Base-by-base conservation (phyloP, 2,329 filamentous ascomycete species). In the Fusarium goolgardi region DNA sequence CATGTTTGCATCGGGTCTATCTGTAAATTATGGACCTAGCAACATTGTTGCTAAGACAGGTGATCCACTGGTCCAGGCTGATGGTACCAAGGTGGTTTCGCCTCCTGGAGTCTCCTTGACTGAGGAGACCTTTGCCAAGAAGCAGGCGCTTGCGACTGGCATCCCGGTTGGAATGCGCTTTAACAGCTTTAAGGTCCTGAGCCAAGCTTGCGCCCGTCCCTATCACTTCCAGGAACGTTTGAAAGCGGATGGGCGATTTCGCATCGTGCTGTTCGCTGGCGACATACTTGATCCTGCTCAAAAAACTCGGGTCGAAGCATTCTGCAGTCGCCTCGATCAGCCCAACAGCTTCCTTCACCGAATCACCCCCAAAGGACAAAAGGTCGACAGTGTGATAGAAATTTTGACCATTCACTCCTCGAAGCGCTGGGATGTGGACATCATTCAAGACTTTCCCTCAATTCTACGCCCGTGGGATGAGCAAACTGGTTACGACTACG, bases 391-490 rank as follows among this genome's bases (percentile, higher is more conserved):
- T 16, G 21, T 54, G 6, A 25, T 54, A 2, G 51, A 29, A 12
- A 78, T 91, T 0, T 73, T 91, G 3, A 86, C 88, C 0, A 77
- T 90, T 0, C 90, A 92, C 73, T 81, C 82, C 2, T 80, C 86
- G 0, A 81, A 81, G 25, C 79, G 88, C 47, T 74, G 69, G 0
- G 79, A 84, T 0, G 78, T 85, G 0, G 84, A 86, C 47, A 72
- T 88, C 0, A 9, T 75, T 84, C 20, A 83, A 85, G 47, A 51
- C 55, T 81, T 88, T 27, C 85, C 84, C 0, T 79, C 82, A 1
- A 77, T 84, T 0, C 81, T 86, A 39, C 54, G 63, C 8, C 68
- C 68, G 2, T 70, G 55, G 11, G 80, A 84, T 34, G 64, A 80
- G 10, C 74, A 77, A 5, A 73, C 79, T 0, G 87, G 87, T 0